These are phyloP conservation scores for Podosphaera aphanis DNA, from an alignment of 2,329 filamentous ascomycete genomes.

Conservation along the genomic window DNA sequence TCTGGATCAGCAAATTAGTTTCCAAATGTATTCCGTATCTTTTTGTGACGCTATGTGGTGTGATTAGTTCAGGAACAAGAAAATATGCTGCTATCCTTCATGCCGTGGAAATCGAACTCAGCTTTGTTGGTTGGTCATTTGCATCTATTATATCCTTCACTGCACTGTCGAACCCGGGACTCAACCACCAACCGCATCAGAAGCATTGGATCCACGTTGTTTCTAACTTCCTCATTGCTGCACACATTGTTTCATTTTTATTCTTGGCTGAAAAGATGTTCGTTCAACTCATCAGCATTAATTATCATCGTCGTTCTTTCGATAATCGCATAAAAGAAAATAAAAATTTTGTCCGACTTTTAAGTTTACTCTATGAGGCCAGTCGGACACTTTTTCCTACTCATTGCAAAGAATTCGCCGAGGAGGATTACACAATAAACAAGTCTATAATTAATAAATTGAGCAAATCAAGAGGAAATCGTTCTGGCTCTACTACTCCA, in stretches of 20 bases:
- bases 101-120: conserved; percentile 41
- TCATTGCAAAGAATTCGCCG: conserved; percentile 72
- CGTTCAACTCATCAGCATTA: conserved; percentile 64
- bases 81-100: conserved; percentile 45
- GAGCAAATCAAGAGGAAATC: conserved; percentile 21
- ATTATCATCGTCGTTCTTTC: conserved; percentile 69
- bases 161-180: conserved; percentile 22
- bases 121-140: conserved; percentile 45
- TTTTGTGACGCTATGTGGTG: conserved; percentile 47
- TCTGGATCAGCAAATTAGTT: conserved; percentile 44
- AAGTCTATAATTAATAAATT: conserved; percentile 55
- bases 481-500: conserved; percentile 45
- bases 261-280: conserved; percentile 57
- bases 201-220: conserved; percentile 31
- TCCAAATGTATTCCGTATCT: conserved; percentile 33
- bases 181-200: conserved; percentile 3
- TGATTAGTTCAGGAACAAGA: conserved; percentile 43
- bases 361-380: conserved; percentile 73
- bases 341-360: conserved; percentile 61
- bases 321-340: conserved; percentile 66
- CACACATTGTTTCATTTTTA: conserved; percentile 44
- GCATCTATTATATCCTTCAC: conserved; percentile 38
- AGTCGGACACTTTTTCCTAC: conserved; percentile 74
- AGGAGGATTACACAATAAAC: conserved; percentile 81
- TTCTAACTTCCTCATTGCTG: conserved; percentile 39